Evolutionary conservation across 2,329 filamentous ascomycete species (phyloP).

Genomic region (Gaeumannomyces tritici): DNA sequence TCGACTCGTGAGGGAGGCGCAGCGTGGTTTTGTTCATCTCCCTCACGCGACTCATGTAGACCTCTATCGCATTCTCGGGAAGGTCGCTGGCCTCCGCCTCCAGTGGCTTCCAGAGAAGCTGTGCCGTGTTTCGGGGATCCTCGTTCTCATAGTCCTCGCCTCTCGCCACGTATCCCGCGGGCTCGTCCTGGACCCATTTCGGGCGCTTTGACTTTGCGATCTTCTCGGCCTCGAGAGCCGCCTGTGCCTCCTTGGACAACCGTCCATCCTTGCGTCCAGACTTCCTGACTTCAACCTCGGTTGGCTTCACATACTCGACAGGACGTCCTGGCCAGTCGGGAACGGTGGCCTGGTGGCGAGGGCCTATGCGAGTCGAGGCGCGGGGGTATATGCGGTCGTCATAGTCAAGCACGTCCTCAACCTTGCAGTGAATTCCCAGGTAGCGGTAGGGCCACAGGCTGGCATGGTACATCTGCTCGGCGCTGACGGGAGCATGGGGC

Average conservation of each 20-base stretch:
- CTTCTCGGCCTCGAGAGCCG: slow-evolving; percentile 74
- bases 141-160: slow-evolving; percentile 68
- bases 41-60: slow-evolving; percentile 66
- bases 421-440: slow-evolving; percentile 86
- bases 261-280: slow-evolving; percentile 71
- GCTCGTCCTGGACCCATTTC: slow-evolving; percentile 90
- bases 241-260: slow-evolving; percentile 67
- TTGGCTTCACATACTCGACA: slow-evolving; percentile 82
- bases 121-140: slow-evolving; percentile 66
- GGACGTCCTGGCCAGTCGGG: slow-evolving; percentile 76
- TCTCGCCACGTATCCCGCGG: slow-evolving; percentile 72
- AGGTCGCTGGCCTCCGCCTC: slow-evolving; percentile 32
- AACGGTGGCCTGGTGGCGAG: slow-evolving; percentile 83
- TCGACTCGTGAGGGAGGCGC: slow-evolving; percentile 65
- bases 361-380: slow-evolving; percentile 84
- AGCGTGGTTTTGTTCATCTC: slow-evolving; percentile 45
- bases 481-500: slow-evolving; percentile 51
- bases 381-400: slow-evolving; percentile 96
- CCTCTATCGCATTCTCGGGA: slow-evolving; percentile 53
- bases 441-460: slow-evolving; percentile 96
- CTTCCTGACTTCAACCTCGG: slow-evolving; percentile 72
- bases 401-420: slow-evolving; percentile 91
- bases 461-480: slow-evolving; percentile 84
- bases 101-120: slow-evolving; percentile 70
- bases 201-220: slow-evolving; percentile 70